Conservation (phyloP, 768 basidiomycete species). For the Tulasnella sp. region DNA sequence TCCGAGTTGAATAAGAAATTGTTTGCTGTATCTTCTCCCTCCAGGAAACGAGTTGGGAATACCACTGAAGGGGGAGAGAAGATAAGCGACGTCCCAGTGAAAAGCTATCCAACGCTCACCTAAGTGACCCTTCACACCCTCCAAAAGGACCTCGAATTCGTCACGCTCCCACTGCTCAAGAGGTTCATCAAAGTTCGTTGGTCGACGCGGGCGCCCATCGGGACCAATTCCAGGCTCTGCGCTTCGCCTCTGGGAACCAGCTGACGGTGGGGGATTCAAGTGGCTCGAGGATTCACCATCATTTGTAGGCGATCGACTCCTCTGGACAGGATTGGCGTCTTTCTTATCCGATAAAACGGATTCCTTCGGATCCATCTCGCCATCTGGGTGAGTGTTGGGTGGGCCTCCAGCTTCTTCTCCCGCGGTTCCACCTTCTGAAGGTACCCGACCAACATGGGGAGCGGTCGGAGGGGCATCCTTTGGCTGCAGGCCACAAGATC, state of each 20-base stretch:
- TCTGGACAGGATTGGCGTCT: not conserved
- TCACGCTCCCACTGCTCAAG: constrained; percentile 81
- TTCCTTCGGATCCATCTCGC: constrained; percentile 24
- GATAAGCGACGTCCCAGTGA: not conserved
- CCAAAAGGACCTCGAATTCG: constrained; percentile 82
- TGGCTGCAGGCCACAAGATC: constrained; percentile 37
- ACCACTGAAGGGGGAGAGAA: constrained; percentile 52
- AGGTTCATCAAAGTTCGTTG: constrained; percentile 47
- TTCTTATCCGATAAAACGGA: constrained; percentile 16
- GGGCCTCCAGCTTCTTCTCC: constrained; percentile 13
- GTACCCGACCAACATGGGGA: constrained; percentile 50
- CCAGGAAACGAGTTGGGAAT: constrained; percentile 81
- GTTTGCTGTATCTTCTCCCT: constrained; percentile 86
- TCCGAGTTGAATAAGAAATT: constrained; percentile 94
- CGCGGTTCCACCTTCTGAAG: constrained; percentile 49
- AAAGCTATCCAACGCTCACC: constrained; percentile 50
- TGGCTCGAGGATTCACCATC: not conserved
- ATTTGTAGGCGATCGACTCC: not conserved
- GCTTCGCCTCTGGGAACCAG: constrained; percentile 19
- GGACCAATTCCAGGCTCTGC: not conserved
- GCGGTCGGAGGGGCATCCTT: constrained; percentile 32
- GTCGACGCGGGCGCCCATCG: constrained; percentile 9
- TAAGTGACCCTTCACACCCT: constrained; percentile 76
- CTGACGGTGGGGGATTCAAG: not conserved
- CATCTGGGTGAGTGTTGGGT: constrained; percentile 20